Evolutionary conservation across 176 grass and related monocot genomes (phyloP), one percentile per base, ranked within the genome.

Genomic region (Phoenix dactylifera): DNA sequence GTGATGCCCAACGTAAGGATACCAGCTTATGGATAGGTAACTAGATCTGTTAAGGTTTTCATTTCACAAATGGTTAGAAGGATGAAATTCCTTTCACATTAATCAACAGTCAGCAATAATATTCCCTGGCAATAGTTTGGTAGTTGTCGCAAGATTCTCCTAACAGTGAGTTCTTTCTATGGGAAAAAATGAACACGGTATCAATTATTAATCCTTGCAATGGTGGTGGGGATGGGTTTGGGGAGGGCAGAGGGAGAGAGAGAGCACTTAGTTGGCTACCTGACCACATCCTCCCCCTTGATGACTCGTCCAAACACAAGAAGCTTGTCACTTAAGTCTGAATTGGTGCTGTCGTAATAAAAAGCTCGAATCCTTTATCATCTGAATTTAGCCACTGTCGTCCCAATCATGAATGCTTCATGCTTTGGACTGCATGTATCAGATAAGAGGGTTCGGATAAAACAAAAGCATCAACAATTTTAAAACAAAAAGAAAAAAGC

Each of bases 301-400:
- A 88, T 77, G 55, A 98, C 87, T 51, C 81, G 81, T 22, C 93
- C 93, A 79, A 98, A 92, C 57, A 98, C 73, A 77, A 89, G 51
- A 57, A 98, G 72, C 63, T 89, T 92, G 50, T 92, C 93, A 76
- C 76, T 98, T 56, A 98, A 80, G 59, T 98, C 76, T 44, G 93
- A 76, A 98, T 92, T 25, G 93, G 87, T 60, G 87, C 93, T 16
- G 87, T 98, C 0, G 93, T 98, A 54, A 98, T 98, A 72, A 98
- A 92, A 24, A 98, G 29, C 82, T 98, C 87, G 76, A 98, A 92
- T 72, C 85, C 93, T 86, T 92, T 85, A 64, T 28, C 73, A 54
- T 86, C 85, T 65, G 70, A 66, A 61, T 77, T n/a, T 86, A 35
- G 52, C 9, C 59, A 78, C 85, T 64, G 78, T 67, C 10, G 93